These are phyloP conservation scores for Oryza coarctata DNA, from an alignment of 176 grass and related monocot species.

Conservation along the genomic window DNA sequence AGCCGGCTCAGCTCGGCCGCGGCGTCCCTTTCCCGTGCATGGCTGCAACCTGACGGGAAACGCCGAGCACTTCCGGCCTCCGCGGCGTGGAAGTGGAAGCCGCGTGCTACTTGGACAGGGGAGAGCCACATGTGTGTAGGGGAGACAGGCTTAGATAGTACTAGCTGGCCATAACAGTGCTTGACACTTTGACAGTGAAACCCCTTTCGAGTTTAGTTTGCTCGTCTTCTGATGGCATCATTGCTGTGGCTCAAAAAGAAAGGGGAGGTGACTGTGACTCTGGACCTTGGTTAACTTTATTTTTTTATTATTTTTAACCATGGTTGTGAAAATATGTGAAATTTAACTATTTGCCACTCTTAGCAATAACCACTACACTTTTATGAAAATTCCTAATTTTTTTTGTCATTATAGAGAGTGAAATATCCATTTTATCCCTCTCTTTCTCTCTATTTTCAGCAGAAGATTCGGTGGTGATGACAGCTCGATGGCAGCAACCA, in stretches of 20 bases:
- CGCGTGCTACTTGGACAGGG: not conserved
- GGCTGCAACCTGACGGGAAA: not conserved
- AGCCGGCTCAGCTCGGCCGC: not conserved
- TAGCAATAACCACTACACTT: too few species aligned
- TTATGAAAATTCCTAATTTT: too few species aligned
- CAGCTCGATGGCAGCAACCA: too few species aligned
- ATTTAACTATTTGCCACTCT: too few species aligned
- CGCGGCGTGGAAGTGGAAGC: too few species aligned
- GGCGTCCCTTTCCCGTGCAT: not conserved
- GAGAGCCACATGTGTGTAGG: slow-evolving; percentile 30
- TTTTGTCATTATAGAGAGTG: too few species aligned
- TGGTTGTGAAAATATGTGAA: too few species aligned
- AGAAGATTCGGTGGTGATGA: too few species aligned
- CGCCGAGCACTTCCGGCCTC: not conserved
- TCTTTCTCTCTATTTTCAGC: too few species aligned
- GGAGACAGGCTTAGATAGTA: not conserved
- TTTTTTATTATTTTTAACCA: not conserved
- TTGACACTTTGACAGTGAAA: not conserved
- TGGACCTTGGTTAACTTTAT: not conserved
- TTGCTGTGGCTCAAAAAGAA: not conserved
- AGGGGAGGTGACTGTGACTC: not conserved
- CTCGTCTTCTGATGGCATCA: slow-evolving; percentile 4
- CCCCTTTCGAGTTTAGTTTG: slow-evolving; percentile 7
- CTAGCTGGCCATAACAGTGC: slow-evolving; percentile 9
- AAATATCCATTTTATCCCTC: too few species aligned